phyloP scores from a whole-genome alignment of 139 green algal genomes.

The Penium margaritaceum region DNA sequence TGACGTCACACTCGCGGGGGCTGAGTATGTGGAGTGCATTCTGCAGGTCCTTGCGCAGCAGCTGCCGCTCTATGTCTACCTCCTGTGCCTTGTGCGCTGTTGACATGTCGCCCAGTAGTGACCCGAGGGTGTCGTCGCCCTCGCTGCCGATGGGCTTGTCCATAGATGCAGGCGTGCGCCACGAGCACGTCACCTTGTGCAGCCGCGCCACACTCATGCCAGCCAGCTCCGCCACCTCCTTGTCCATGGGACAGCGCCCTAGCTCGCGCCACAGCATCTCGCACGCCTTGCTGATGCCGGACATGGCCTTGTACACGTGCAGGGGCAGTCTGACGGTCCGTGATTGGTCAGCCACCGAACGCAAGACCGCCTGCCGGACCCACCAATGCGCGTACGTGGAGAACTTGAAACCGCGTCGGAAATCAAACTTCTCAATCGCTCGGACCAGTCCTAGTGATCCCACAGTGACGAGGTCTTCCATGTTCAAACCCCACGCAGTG shows the following conservation, averaged over 20 bases:
- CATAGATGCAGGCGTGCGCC: slow-evolving; percentile 40
- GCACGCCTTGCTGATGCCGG: slow-evolving; percentile 45
- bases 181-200: slow-evolving; percentile 33
- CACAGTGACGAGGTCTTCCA: too few relatives aligned
- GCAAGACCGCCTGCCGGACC: slow-evolving; percentile 68
- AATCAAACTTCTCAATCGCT: slow-evolving; percentile 67
- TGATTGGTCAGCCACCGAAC: slow-evolving; percentile 61
- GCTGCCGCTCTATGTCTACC: slow-evolving; percentile 8
- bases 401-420: slow-evolving; percentile 67
- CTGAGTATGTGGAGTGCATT: slow-evolving; percentile 59
- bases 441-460: slow-evolving; percentile 54
- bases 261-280: slow-evolving; percentile 19
- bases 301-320: slow-evolving; percentile 64
- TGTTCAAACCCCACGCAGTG: too few relatives aligned
- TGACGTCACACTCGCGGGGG: slow-evolving; percentile 68
- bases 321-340: slow-evolving; percentile 64
- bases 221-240: slow-evolving; percentile 47
- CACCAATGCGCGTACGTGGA: slow-evolving; percentile 79
- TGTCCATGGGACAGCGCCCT: slow-evolving; percentile 27
- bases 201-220: slow-evolving; percentile 58
- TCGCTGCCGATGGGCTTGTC: slow-evolving; percentile 38
- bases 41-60: slow-evolving; percentile 30
- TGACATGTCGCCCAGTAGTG: too few relatives aligned
- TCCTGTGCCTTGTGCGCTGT: slow-evolving; percentile 29
- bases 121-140: slow-evolving; percentile 40